phyloP scores from a whole-genome alignment of 2,329 filamentous ascomycete species.

The Eutypa lata region DNA sequence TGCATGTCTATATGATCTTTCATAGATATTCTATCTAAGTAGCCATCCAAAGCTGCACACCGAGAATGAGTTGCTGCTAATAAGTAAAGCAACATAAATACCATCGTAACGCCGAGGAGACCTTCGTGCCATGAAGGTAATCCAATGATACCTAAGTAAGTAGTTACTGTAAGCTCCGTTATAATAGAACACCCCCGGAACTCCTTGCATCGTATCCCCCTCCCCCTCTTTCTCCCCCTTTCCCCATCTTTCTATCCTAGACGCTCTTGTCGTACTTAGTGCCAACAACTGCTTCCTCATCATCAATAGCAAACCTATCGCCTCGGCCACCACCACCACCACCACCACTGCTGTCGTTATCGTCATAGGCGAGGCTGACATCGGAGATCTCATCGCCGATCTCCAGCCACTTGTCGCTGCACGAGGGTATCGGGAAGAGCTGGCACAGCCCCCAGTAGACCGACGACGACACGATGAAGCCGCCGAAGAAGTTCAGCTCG shows the following conservation, averaged over 20 bases:
- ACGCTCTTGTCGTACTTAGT: conserved; percentile 12
- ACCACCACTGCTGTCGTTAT: conserved; percentile 38
- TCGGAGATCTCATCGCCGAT: conserved; percentile 48
- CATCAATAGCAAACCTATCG: conserved; percentile 31
- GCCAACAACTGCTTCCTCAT: conserved; percentile 26
- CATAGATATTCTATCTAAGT: too few species aligned
- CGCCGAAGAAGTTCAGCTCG: conserved; percentile 85
- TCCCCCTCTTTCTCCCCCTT: too few species aligned
- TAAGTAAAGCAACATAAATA: too few species aligned
- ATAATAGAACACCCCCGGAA: too few species aligned
- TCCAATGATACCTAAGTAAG: too few species aligned
- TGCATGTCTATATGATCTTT: too few species aligned
- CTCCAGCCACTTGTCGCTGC: conserved; percentile 64
- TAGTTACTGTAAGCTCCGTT: too few species aligned
- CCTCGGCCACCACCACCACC: conserved; percentile 22
- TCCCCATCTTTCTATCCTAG: background rate
- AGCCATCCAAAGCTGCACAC: too few species aligned
- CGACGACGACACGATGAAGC: conserved; percentile 66
- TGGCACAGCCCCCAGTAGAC: conserved; percentile 71
- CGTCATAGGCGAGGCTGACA: conserved; percentile 44
- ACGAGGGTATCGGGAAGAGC: conserved; percentile 69
- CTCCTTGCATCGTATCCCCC: too few species aligned
- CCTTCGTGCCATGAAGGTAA: too few species aligned
- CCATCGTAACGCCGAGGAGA: too few species aligned
- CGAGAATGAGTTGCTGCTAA: too few species aligned